Base-by-base conservation (phyloP, 1,139 yeast genomes). In the Entelexis paramagnoliae region DNA sequence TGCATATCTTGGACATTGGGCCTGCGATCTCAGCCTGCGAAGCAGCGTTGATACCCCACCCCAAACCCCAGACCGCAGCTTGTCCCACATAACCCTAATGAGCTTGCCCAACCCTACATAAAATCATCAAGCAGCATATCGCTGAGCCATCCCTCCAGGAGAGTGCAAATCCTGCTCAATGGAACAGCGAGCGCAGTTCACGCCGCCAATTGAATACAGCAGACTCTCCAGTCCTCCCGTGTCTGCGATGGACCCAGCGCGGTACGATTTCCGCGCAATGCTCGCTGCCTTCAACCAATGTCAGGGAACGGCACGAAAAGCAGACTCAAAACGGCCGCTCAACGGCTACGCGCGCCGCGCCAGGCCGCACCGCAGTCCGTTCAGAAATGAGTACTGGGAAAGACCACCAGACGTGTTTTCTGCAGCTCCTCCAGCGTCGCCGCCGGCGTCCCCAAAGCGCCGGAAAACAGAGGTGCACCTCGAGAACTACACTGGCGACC, bases 201-300 rank as follows among this genome's bases (percentile, higher is more conserved):
- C 46, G 30, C 46, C 36, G 29, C 35, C 36, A 42, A 42, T 42
- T 29, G 46, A 24, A 3, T 42, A n/a, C 36, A 19, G 11, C 14
- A 6, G 29, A n/a, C 19, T 32, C 7, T 28, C 4, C 6, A 14
- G 19, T 9, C 29, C 46, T 14, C 30, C 17, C 20, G 14, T 22
- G 5, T 1, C 28, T 7, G 6, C n/a, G 8, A 5, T 20, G 26
- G 35, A 42, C 24, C 14, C 46, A 3, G 14, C 29, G 11, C 36
- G 34, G 16, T 48, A 49, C 42, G 48, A 49, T 34, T 43, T 49
- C 24, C 39, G 22, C 16, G 41, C 48, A 20, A 43, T 43, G 28
- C 30, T 49, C 3, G 48, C 38, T 8, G 51, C 36, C 14, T 49
- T 49, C 48, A 49, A 30, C 24, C 29, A 42, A 22, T 4, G 4